phyloP scores from a whole-genome alignment of 345 rosid species.

The Chamaenerion angustifolium region DNA sequence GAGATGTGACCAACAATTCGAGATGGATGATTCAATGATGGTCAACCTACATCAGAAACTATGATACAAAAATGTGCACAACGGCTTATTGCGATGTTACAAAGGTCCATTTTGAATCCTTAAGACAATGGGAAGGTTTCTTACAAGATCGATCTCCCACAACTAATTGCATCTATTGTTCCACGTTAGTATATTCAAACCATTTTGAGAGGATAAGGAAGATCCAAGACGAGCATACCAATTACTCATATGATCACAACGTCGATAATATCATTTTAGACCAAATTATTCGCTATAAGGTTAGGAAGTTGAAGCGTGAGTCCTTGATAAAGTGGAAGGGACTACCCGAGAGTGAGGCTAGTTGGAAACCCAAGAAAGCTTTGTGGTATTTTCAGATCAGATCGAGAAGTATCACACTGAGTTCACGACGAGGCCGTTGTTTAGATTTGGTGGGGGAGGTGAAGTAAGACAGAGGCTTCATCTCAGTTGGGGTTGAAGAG shows the following conservation, averaged over 20 bases:
- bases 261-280: neutral
- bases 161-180: neutral
- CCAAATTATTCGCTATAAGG: neutral
- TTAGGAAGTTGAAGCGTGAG: neutral
- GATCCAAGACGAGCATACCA: no score
- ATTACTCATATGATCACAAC: neutral
- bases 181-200: neutral
- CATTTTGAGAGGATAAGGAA: neutral
- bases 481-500: no score
- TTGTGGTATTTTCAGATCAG: no score
- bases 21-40: neutral
- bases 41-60: neutral
- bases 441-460: neutral
- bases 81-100: neutral
- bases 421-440: neutral
- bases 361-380: no score
- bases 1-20: neutral
- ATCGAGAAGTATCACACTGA: neutral
- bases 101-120: neutral
- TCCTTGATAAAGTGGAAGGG: neutral
- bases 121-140: neutral
- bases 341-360: constrained; percentile 1
- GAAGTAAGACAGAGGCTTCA: no score
- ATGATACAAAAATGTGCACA: neutral
- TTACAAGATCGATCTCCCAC: neutral